phyloP scores from a whole-genome alignment of 2,329 filamentous ascomycete species.

The Penicillium aurantiogriseum region DNA sequence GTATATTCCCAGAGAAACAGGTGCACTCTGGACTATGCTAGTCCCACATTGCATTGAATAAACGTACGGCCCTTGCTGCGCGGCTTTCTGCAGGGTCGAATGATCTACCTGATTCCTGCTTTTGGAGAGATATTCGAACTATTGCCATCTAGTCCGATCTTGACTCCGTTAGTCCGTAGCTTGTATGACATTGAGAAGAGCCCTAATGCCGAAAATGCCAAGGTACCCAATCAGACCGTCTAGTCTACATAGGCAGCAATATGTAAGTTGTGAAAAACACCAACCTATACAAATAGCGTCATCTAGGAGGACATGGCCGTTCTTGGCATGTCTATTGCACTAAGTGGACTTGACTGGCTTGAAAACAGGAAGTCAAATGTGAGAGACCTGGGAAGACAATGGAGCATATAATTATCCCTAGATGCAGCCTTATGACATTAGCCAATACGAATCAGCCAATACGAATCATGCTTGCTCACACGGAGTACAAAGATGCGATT shows the following conservation, averaged over 20 bases:
- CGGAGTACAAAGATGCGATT: neutral
- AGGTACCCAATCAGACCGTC: neutral
- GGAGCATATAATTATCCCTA: neutral
- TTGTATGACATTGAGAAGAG: neutral
- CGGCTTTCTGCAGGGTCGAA: conserved; percentile 6
- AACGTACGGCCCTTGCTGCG: conserved; percentile 1
- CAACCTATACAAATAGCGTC: neutral
- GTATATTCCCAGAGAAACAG: neutral
- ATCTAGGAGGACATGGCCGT: neutral
- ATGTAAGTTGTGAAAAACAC: neutral
- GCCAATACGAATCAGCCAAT: neutral
- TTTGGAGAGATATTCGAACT: neutral
- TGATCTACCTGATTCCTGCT: neutral
- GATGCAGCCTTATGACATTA: neutral
- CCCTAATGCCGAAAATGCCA: neutral
- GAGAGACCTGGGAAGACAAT: neutral
- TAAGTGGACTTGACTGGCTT: neutral
- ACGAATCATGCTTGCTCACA: neutral
- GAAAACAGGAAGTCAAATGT: neutral
- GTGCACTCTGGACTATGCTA: neutral
- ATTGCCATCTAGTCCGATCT: neutral
- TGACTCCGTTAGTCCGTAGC: neutral
- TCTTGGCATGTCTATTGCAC: neutral
- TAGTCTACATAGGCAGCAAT: neutral
- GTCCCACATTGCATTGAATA: neutral